Base-by-base conservation (phyloP, 495 filamentous ascomycete genomes). In the Trichoderma virens region DNA sequence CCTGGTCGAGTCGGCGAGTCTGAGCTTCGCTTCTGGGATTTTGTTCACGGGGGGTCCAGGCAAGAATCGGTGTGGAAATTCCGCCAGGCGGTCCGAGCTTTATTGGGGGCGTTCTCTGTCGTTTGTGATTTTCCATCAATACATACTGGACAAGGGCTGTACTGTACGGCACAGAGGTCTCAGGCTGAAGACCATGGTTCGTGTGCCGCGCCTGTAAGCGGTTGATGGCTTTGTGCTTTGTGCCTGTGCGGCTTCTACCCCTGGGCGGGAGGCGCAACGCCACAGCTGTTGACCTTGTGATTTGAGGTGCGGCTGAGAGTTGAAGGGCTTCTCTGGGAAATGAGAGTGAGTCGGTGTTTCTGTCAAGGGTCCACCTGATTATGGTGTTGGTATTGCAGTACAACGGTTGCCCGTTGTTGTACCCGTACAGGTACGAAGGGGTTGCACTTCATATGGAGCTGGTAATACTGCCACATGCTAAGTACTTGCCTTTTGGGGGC, bases 191-290 rank as follows among this genome's bases (percentile, higher is more conserved):
- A n/a, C n/a, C n/a, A n/a, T n/a, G n/a, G n/a, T n/a, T n/a, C n/a
- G n/a, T n/a, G n/a, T n/a, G n/a, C n/a, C n/a, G n/a, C n/a, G n/a
- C n/a, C n/a, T n/a, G n/a, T n/a, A n/a, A n/a, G n/a, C n/a, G n/a
- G 1, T 35, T 3, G 34, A 35, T 3, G 34, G 34, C 34, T 6
- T 0, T 13, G 18, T 47, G 43, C 38, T 20, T 47, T 20, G 18
- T 20, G 43, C 8, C 9, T n/a, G 43, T 47, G 18, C n/a, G n/a
- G n/a, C n/a, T n/a, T 47, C 13, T 47, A 9, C 43, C 43, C 51
- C 51, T 56, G 51, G 5, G 41, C 41, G 41, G 51, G 51, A 56
- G 51, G 51, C 51, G 51, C 51, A 56, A 47, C 51, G 51, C 51
- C 51, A 56, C 51, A 3, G 47, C 47, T 3, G 3, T 28, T 28